phyloP scores from a whole-genome alignment of 2,329 filamentous ascomycete species.

The Nemania diffusa region DNA sequence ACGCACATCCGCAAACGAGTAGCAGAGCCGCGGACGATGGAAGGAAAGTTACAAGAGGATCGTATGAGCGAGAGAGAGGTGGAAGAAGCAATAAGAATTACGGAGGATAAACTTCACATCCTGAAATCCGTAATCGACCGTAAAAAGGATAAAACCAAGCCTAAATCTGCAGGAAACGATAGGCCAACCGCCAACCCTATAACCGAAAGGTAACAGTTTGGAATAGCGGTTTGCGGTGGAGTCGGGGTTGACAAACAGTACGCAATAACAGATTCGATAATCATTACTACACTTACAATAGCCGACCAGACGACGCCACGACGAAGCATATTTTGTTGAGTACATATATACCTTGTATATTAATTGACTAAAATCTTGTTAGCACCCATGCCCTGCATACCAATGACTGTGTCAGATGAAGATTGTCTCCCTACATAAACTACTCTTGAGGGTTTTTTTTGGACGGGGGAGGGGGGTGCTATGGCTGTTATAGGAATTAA shows the following conservation, averaged over 20 bases:
- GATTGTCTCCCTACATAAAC: background rate
- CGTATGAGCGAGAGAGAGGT: slow-evolving; percentile 78
- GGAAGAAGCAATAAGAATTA: slow-evolving; percentile 82
- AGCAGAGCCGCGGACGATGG: slow-evolving; percentile 65
- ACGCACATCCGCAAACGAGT: slow-evolving; percentile 58
- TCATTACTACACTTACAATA: slow-evolving; percentile 23
- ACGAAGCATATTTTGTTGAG: slow-evolving; percentile 37
- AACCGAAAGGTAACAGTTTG: slow-evolving; percentile 17
- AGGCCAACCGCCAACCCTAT: slow-evolving; percentile 2
- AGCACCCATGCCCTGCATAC: background rate
- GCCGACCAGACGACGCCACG: slow-evolving; percentile 35
- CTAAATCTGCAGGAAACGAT: slow-evolving; percentile 17
- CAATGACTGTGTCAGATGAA: background rate
- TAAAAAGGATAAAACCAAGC: slow-evolving; percentile 54
- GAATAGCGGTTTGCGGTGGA: background rate
- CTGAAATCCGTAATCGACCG: slow-evolving; percentile 78
- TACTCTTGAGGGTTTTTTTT: too few relatives aligned
- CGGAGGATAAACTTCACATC: slow-evolving; percentile 82
- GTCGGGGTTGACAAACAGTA: background rate
- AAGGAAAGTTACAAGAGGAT: slow-evolving; percentile 68
- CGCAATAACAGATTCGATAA: slow-evolving; percentile 4
- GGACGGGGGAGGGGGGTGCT: too few relatives aligned
- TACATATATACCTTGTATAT: slow-evolving; percentile 37
- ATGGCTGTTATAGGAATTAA: too few relatives aligned
- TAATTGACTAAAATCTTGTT: slow-evolving; percentile 20